phyloP scores from a whole-genome alignment of 768 basidiomycete genomes.

The Boletales sp. region DNA sequence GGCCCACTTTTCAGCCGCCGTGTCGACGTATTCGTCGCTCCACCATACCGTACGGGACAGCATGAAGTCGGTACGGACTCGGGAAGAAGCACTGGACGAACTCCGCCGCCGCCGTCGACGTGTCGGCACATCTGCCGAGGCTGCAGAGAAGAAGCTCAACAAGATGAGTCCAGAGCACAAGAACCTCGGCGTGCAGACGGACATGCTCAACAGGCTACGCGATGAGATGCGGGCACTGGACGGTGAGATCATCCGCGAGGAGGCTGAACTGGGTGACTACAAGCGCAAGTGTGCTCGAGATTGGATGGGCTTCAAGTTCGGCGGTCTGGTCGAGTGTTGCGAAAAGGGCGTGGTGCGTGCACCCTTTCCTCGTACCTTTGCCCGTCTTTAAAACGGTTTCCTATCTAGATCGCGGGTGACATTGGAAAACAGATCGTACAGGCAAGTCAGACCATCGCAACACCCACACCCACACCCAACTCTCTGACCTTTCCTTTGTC shows the following conservation, averaged over 20 bases:
- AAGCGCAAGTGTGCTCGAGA: constrained; percentile 68
- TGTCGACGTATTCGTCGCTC: constrained; percentile 67
- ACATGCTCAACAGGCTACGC: constrained; percentile 62
- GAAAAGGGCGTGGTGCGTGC: constrained; percentile 66
- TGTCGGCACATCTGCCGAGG: constrained; percentile 68
- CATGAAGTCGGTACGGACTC: constrained; percentile 78
- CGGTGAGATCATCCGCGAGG: constrained; percentile 78
- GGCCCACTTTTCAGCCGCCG: constrained; percentile 60
- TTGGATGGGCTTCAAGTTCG: constrained; percentile 84
- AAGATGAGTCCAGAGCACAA: constrained; percentile 93
- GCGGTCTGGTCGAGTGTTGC: constrained; percentile 77
- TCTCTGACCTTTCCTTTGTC: constrained; percentile 4
- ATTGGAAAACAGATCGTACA: constrained; percentile 47
- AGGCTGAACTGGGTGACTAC: constrained; percentile 76
- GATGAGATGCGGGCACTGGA: constrained; percentile 79
- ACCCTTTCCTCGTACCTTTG: neutral
- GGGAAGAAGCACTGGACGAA: constrained; percentile 81
- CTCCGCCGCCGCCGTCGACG: constrained; percentile 66
- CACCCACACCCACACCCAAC: too few species aligned
- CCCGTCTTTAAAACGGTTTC: neutral
- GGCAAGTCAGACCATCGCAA: constrained; percentile 16
- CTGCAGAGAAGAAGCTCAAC: constrained; percentile 82
- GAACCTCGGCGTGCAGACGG: constrained; percentile 70
- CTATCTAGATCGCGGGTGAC: constrained; percentile 43
- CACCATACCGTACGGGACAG: constrained; percentile 59